Evolutionary conservation across 129 eudicot species (phyloP).

Genomic region (Saussurea involucrata): DNA sequence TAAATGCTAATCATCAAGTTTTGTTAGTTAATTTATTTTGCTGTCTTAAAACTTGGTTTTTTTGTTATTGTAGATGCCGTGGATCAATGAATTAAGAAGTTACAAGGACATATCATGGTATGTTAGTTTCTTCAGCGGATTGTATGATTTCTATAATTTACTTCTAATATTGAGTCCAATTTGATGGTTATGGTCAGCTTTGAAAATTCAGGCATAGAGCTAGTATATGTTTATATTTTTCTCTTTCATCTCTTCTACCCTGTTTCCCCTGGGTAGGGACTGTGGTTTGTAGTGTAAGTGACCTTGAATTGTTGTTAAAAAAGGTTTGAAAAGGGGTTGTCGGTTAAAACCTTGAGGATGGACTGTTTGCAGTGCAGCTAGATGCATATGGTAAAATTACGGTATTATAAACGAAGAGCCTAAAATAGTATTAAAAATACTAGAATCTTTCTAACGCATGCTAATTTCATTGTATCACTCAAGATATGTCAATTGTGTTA

Average conservation of each 20-base stretch:
- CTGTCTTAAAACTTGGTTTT: not conserved
- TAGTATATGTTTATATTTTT: not conserved
- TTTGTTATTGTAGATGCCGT: slow-evolving; percentile 66
- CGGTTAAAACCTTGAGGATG: not conserved
- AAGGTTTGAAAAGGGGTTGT: not conserved
- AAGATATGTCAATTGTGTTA: not conserved
- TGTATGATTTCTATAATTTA: not conserved
- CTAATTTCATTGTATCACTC: not conserved
- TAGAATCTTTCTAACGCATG: not conserved
- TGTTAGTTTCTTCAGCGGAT: not conserved
- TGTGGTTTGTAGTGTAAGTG: not conserved
- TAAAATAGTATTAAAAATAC: too few relatives aligned
- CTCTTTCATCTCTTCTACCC: not conserved
- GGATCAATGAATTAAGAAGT: slow-evolving; percentile 81
- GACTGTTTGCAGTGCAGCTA: not conserved
- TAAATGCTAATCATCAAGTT: not conserved
- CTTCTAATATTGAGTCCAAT: not conserved
- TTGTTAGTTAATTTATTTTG: not conserved
- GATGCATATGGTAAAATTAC: not conserved
- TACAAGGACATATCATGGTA: slow-evolving; percentile 30
- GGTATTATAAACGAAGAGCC: not conserved
- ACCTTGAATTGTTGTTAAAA: not conserved
- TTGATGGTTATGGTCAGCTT: slow-evolving; percentile 4
- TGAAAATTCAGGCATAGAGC: not conserved
- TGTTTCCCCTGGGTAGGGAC: not conserved